phyloP scores from a whole-genome alignment of 257 asterid species.

The Fraxinus quadrangulata region DNA sequence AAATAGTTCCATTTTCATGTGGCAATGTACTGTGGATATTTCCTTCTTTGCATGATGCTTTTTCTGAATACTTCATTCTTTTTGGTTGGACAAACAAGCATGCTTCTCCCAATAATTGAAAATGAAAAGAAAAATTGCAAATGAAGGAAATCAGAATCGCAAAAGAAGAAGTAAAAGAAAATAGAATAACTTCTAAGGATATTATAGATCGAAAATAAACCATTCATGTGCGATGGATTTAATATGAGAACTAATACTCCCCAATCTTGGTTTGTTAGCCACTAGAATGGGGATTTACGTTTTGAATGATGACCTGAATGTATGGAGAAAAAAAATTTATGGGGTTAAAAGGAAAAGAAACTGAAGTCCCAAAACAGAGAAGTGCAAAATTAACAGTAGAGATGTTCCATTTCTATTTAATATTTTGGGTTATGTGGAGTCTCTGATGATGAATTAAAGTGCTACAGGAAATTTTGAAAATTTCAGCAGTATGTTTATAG shows the following conservation, averaged over 20 bases:
- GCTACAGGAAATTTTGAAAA: not conserved
- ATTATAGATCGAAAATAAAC: not conserved
- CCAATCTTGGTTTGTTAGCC: not conserved
- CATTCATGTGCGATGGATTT: not conserved
- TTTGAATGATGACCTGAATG: not conserved
- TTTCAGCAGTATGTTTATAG: not conserved
- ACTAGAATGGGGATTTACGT: not conserved
- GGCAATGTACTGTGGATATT: not conserved
- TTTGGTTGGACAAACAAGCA: not conserved
- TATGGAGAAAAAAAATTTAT: not conserved
- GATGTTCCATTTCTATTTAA: not conserved
- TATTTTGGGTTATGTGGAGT: not conserved
- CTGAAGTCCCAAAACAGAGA: not conserved
- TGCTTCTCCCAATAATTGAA: not conserved
- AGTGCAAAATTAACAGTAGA: not conserved
- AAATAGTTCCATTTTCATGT: no score
- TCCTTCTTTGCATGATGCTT: not conserved
- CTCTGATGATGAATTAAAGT: not conserved
- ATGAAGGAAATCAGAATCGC: no score
- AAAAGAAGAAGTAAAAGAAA: no score
- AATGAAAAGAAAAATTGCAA: no score
- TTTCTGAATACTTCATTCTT: not conserved
- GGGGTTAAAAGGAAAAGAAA: not conserved
- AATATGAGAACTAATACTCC: not conserved
- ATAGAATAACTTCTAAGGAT: not conserved